Conservation (phyloP, 2,329 filamentous ascomycete genomes). For the Alternaria conjuncta region DNA sequence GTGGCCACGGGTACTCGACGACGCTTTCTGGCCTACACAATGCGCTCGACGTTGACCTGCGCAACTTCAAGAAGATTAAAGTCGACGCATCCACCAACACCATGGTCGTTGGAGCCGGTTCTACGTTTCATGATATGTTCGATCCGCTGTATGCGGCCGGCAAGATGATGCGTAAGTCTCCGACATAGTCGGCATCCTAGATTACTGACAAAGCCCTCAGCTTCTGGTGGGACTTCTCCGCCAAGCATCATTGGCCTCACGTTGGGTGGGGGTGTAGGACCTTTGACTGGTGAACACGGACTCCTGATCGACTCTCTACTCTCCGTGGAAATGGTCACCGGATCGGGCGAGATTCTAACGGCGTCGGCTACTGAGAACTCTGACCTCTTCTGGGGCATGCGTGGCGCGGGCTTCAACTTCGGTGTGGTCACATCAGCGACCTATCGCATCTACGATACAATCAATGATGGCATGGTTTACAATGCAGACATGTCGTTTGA, state of each 20-base stretch:
- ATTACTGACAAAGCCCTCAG: neutral
- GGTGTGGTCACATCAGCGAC: slow-evolving; percentile 33
- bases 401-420: slow-evolving; percentile 46
- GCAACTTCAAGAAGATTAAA: neutral
- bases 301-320: slow-evolving; percentile 17
- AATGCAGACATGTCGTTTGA: slow-evolving; percentile 5
- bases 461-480: slow-evolving; percentile 14
- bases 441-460: slow-evolving; percentile 24
- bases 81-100: neutral
- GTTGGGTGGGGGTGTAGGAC: slow-evolving; percentile 63
- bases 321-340: slow-evolving; percentile 31
- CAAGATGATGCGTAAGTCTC: neutral
- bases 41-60: neutral
- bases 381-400: slow-evolving; percentile 48
- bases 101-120: neutral
- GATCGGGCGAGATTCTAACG: slow-evolving; percentile 33
- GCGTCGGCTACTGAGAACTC: slow-evolving; percentile 35
- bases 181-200: neutral
- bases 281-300: slow-evolving; percentile 56
- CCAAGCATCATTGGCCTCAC: slow-evolving; percentile 62
- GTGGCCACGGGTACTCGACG: neutral
- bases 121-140: neutral
- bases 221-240: neutral
- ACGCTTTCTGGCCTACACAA: neutral
- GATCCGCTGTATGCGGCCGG: slow-evolving; percentile 1